Percentiles rank a stretch among this genome's conserved stretches.
These are phyloP conservation scores for Wickerhamiella sorbophila DNA, from an alignment of 805 yeast genomes.

Conservation along the genomic window DNA sequence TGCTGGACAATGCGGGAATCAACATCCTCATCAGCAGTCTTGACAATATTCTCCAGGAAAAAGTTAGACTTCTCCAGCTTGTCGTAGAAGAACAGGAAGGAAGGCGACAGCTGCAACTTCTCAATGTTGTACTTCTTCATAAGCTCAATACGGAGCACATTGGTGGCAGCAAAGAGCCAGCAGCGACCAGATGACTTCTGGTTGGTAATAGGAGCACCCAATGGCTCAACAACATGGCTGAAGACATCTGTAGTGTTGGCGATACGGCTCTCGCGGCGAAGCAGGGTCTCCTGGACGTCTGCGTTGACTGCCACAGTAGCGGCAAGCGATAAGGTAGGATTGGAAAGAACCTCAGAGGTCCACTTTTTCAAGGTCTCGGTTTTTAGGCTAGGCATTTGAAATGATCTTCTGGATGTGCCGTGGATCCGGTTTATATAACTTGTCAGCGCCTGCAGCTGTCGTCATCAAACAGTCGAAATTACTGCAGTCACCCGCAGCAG, in stretches of 20 bases:
- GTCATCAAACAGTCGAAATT: too few relatives aligned
- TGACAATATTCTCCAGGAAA: conserved; percentile 61
- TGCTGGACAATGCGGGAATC: conserved; percentile 60
- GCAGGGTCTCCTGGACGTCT: conserved; percentile 18
- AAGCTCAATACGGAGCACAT: conserved; percentile 50
- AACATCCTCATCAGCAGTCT: conserved; percentile 49
- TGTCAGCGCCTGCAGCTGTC: too few relatives aligned
- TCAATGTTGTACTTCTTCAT: conserved; percentile 49
- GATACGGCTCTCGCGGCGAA: conserved; percentile 19
- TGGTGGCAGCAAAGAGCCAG: conserved; percentile 79
- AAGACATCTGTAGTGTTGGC: conserved; percentile 25
- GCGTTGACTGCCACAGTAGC: conserved; percentile 22
- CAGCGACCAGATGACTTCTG: conserved; percentile 72
- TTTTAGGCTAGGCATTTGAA: conserved; percentile 2
- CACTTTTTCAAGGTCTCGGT: conserved; percentile 17
- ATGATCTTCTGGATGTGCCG: too few relatives aligned
- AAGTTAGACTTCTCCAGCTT: conserved; percentile 74
- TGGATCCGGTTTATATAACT: too few relatives aligned
- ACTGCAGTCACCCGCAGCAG: too few relatives aligned
- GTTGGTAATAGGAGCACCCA: conserved; percentile 53
- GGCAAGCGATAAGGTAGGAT: conserved; percentile 21
- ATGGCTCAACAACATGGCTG: conserved; percentile 32
- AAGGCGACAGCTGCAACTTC: conserved; percentile 61
- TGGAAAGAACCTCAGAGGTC: conserved; percentile 17
- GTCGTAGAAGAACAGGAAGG: conserved; percentile 71